Percentiles rank a stretch among this genome's conserved stretches.
Evolutionary conservation across 2,329 filamentous ascomycete species (phyloP).

Genomic region (Celoporthe dispersa): DNA sequence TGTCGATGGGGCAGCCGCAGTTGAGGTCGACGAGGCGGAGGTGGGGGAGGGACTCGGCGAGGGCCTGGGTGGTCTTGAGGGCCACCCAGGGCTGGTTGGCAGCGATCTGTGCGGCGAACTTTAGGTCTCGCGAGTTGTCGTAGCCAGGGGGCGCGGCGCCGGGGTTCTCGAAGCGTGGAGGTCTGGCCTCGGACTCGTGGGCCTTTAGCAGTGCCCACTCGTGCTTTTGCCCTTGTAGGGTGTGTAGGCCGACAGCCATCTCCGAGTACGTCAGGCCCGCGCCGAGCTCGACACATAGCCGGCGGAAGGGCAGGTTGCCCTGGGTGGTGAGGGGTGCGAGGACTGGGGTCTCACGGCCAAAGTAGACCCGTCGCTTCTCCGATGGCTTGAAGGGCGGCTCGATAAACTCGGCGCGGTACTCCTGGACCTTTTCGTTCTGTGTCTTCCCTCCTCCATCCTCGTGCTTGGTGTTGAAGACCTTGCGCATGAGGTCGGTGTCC

Average conservation of each 20-base stretch:
- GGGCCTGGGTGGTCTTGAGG: slow-evolving; percentile 82
- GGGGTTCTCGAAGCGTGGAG: slow-evolving; percentile 68
- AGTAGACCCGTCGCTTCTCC: slow-evolving; percentile 93
- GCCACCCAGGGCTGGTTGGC: slow-evolving; percentile 91
- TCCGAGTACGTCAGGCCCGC: slow-evolving; percentile 96
- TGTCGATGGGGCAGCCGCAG: slow-evolving; percentile 95
- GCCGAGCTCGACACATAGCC: slow-evolving; percentile 86
- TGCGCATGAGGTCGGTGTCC: slow-evolving; percentile 56
- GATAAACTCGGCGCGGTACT: slow-evolving; percentile 78
- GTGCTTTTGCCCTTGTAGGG: slow-evolving; percentile 85
- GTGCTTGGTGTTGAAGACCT: slow-evolving; percentile 44
- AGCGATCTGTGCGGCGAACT: slow-evolving; percentile 91
- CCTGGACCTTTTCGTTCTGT: slow-evolving; percentile 55
- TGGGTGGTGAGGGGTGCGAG: slow-evolving; percentile 96
- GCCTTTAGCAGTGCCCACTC: slow-evolving; percentile 97
- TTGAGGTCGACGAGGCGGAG: slow-evolving; percentile 93
- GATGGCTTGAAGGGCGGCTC: slow-evolving; percentile 88
- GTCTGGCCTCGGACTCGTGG: slow-evolving; percentile 78
- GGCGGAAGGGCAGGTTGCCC: slow-evolving; percentile 92
- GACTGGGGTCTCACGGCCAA: slow-evolving; percentile 88
- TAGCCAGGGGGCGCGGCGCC: slow-evolving; percentile 64
- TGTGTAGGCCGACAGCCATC: slow-evolving; percentile 91
- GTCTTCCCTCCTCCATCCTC: slow-evolving; percentile 33
- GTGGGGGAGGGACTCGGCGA: slow-evolving; percentile 77
- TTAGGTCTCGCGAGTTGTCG: slow-evolving; percentile 80